Percentiles rank a stretch among this genome's conserved stretches.
phyloP scores from a whole-genome alignment of 306 rosid species.

The Quillaja saponaria region DNA sequence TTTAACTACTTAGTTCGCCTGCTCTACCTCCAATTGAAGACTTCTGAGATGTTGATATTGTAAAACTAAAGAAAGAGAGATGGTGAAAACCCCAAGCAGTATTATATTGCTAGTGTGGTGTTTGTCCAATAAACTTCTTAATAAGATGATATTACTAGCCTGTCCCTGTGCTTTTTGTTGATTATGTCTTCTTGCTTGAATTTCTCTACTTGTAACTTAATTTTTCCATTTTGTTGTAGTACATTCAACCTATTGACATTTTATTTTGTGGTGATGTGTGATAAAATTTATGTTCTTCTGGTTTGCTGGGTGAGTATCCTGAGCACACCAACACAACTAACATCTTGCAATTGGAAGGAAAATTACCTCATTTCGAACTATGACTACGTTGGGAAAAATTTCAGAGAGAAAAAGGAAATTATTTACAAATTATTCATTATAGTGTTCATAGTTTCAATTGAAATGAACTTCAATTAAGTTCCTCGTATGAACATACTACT shows the following conservation, averaged over 20 bases:
- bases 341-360: neutral
- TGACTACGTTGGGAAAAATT: neutral
- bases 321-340: neutral
- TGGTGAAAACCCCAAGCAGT: conserved; percentile 21
- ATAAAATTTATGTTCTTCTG: neutral
- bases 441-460: too few relatives aligned
- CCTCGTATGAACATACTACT: neutral
- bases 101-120: conserved; percentile 12
- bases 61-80: neutral
- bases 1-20: neutral
- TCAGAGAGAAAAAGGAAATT: neutral
- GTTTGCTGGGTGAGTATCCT: neutral
- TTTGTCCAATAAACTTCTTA: neutral
- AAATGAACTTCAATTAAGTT: neutral
- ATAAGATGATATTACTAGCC: conserved; percentile 15
- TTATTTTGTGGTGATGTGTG: neutral
- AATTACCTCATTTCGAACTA: neutral
- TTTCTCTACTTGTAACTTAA: neutral
- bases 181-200: neutral
- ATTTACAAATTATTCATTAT: too few relatives aligned
- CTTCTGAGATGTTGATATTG: conserved; percentile 5
- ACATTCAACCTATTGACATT: conserved; percentile 12
- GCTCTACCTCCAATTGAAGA: neutral
- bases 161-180: neutral
- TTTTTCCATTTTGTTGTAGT: neutral